Percentiles rank a stretch among this genome's conserved stretches.
phyloP scores from a whole-genome alignment of 2,329 filamentous ascomycete species.

The Fusarium oligoseptatum region DNA sequence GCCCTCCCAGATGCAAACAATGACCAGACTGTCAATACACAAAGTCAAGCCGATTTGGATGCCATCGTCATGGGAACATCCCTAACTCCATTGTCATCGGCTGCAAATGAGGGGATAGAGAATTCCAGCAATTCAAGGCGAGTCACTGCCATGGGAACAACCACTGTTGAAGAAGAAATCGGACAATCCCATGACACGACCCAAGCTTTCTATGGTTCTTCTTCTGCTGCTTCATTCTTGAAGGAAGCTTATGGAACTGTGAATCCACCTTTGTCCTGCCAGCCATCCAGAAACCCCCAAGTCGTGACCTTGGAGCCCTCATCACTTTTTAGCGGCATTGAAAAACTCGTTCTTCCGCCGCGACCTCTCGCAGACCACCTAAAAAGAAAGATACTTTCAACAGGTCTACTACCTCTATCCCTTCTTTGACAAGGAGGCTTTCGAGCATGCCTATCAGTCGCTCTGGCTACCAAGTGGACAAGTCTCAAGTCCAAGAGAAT shows the following conservation, averaged over 20 bases:
- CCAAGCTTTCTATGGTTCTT: slow-evolving; percentile 55
- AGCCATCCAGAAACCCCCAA: background rate
- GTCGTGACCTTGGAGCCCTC: background rate
- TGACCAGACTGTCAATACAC: background rate
- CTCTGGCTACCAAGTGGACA: slow-evolving; percentile 50
- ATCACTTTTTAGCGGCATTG: background rate
- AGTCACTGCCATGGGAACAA: background rate
- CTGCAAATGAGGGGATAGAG: background rate
- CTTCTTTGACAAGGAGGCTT: slow-evolving; percentile 57
- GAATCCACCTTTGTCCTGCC: background rate
- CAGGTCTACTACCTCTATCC: slow-evolving; percentile 59
- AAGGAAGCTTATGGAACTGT: slow-evolving; percentile 53
- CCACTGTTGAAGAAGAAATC: background rate
- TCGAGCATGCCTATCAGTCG: slow-evolving; percentile 55
- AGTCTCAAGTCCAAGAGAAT: background rate
- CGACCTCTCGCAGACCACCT: background rate
- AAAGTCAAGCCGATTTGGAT: background rate
- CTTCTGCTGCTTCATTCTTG: slow-evolving; percentile 56
- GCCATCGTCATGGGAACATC: background rate
- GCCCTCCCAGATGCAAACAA: background rate
- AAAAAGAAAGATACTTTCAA: slow-evolving; percentile 52
- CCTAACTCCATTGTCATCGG: background rate
- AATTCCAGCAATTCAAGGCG: background rate
- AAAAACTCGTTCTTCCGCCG: background rate
- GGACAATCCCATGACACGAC: slow-evolving; percentile 42